Evolutionary conservation across 805 yeast genomes (phyloP).

Genomic region (Yarrowia hollandica): DNA sequence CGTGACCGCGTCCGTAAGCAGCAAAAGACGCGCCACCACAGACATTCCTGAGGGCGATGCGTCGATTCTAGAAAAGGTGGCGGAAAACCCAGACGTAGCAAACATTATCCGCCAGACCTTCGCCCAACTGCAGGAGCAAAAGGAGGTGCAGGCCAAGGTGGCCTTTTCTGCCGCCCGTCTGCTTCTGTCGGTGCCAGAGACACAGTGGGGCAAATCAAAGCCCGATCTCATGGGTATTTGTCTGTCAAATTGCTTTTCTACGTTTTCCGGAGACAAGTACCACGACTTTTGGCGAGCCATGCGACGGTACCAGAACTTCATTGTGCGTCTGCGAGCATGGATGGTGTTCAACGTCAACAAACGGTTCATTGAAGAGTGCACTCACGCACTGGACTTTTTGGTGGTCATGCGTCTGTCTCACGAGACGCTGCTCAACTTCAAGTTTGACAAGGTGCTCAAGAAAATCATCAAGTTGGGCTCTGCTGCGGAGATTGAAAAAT

Average conservation of each 20-base stretch:
- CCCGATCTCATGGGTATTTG: constrained; percentile 21
- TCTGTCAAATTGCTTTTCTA: neutral
- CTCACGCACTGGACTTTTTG: constrained; percentile 9
- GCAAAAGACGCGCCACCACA: neutral
- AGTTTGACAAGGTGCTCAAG: constrained; percentile 28
- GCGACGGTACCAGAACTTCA: constrained; percentile 5
- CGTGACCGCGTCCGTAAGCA: neutral
- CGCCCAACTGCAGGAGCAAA: neutral
- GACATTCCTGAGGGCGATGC: constrained; percentile 17
- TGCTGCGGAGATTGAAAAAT: neutral
- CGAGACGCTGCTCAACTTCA: constrained; percentile 16
- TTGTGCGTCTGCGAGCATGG: constrained; percentile 19
- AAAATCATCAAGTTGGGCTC: constrained; percentile 14
- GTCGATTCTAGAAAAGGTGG: constrained; percentile 4
- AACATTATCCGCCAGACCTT: neutral
- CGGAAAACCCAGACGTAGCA: neutral
- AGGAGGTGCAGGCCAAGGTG: neutral
- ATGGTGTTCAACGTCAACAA: constrained; percentile 28
- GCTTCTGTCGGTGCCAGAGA: constrained; percentile 6
- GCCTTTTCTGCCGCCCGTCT: constrained; percentile 2
- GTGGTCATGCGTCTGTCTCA: constrained; percentile 2
- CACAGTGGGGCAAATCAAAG: neutral
- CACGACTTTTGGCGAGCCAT: constrained; percentile 23
- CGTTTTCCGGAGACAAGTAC: neutral
- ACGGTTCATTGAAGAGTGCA: constrained; percentile 22